phyloP scores from a whole-genome alignment of 192 early-diverging fungal species.

The Podila epigama region DNA sequence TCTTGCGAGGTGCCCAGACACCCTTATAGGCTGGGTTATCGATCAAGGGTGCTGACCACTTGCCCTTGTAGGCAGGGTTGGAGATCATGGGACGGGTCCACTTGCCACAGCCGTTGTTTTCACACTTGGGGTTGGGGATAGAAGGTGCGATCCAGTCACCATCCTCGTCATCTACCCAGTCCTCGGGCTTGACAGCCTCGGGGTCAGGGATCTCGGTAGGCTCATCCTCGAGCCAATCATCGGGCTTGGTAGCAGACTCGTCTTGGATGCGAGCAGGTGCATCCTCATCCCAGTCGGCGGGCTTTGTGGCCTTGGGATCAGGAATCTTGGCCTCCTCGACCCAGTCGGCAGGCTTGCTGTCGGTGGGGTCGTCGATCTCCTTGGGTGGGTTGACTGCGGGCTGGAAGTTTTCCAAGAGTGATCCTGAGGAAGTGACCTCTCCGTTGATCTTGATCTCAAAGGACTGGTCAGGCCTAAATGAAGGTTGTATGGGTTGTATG shows the following conservation, averaged over 20 bases:
- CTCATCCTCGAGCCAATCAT: slow-evolving; percentile 86
- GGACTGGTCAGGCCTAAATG: slow-evolving; percentile 70
- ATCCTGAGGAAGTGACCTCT: slow-evolving; percentile 66
- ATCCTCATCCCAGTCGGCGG: slow-evolving; percentile 75
- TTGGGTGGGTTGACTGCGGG: slow-evolving; percentile 90
- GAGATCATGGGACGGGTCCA: slow-evolving; percentile 80
- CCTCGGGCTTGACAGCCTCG: slow-evolving; percentile 78
- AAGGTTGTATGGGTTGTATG: not conserved
- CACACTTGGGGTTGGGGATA: slow-evolving; percentile 82
- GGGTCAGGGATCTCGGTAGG: slow-evolving; percentile 80
- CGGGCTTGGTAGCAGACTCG: slow-evolving; percentile 75
- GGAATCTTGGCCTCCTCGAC: slow-evolving; percentile 81
- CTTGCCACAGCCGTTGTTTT: slow-evolving; percentile 73
- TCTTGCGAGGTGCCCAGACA: slow-evolving; percentile 80
- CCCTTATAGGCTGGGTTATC: slow-evolving; percentile 93
- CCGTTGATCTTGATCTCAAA: slow-evolving; percentile 82
- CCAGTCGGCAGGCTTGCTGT: slow-evolving; percentile 88
- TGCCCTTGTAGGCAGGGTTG: slow-evolving; percentile 88
- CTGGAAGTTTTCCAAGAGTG: slow-evolving; percentile 76
- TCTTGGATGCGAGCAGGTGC: slow-evolving; percentile 80
- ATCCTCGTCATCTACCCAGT: slow-evolving; percentile 92
- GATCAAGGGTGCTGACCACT: slow-evolving; percentile 83
- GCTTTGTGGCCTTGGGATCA: slow-evolving; percentile 63
- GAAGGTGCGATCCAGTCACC: slow-evolving; percentile 85
- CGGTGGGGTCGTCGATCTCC: slow-evolving; percentile 72